Evolutionary conservation across 2,329 filamentous ascomycete genomes (phyloP).

Genomic region (Colletotrichum shisoi): DNA sequence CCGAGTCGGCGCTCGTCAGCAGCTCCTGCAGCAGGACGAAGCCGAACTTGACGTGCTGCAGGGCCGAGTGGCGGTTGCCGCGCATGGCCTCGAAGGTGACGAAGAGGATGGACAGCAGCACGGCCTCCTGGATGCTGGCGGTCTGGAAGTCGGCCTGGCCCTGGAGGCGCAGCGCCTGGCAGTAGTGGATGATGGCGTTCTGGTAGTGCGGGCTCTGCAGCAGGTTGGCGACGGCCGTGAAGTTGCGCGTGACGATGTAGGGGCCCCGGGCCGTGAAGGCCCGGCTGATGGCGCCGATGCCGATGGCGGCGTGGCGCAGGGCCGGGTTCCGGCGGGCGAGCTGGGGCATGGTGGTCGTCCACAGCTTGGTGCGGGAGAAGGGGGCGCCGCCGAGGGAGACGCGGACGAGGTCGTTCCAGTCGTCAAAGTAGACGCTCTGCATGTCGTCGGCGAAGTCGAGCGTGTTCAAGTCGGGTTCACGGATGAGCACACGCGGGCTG

Average conservation of each 20-base stretch:
- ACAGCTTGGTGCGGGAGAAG: slow-evolving; percentile 43
- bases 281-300: slow-evolving; percentile 51
- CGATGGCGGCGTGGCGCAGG: slow-evolving; percentile 52
- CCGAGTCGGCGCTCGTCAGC: slow-evolving; percentile 8
- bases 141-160: slow-evolving; percentile 49
- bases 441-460: slow-evolving; percentile 36
- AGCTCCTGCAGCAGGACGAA: slow-evolving; percentile 43
- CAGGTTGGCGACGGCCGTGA: slow-evolving; percentile 25
- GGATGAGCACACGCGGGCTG: slow-evolving; percentile 1
- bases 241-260: slow-evolving; percentile 31
- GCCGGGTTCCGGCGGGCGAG: slow-evolving; percentile 40
- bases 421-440: slow-evolving; percentile 38
- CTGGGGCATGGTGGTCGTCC: slow-evolving; percentile 49
- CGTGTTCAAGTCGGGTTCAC: slow-evolving; percentile 36
- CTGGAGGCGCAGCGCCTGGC: slow-evolving; percentile 53
- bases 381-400: slow-evolving; percentile 33
- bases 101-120: slow-evolving; percentile 52
- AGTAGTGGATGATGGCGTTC: slow-evolving; percentile 53
- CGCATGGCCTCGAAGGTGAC: slow-evolving; percentile 54
- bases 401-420: slow-evolving; percentile 36
- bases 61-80: slow-evolving; percentile 51
- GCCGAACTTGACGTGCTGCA: slow-evolving; percentile 53
- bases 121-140: slow-evolving; percentile 51
- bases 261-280: slow-evolving; percentile 40
- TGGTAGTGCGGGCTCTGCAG: slow-evolving; percentile 45